phyloP scores from a whole-genome alignment of 805 yeast species.

The Candida yuanshanica region DNA sequence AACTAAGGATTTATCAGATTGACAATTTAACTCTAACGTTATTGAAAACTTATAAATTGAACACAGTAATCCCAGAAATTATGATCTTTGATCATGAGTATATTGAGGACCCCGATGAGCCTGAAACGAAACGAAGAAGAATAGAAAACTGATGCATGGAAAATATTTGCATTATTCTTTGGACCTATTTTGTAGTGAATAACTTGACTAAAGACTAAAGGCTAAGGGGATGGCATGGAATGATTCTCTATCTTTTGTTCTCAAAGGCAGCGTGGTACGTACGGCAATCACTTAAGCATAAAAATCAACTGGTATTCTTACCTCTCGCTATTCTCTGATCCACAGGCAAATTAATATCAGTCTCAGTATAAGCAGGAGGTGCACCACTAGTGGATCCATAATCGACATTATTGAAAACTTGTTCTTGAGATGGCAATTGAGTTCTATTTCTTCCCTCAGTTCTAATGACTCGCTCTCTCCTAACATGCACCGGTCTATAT shows the following conservation, averaged over 20 bases:
- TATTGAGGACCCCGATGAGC: neutral
- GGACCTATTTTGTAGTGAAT: no score
- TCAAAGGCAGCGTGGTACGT: no score
- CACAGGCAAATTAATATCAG: conserved; percentile 1
- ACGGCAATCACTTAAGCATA: no score
- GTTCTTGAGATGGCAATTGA: conserved; percentile 10
- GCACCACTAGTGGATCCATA: conserved; percentile 12
- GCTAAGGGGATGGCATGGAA: no score
- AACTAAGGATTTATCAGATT: neutral
- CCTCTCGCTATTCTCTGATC: neutral
- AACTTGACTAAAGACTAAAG: no score
- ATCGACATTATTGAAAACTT: conserved; percentile 1
- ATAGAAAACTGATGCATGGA: no score
- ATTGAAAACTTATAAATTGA: neutral
- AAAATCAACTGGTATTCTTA: no score
- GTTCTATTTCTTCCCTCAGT: neutral
- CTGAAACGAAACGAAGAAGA: neutral
- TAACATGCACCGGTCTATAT: conserved; percentile 1
- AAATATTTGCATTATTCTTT: no score
- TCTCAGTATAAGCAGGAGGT: conserved; percentile 8
- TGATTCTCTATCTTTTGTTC: no score
- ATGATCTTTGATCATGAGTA: neutral
- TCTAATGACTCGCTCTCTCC: conserved; percentile 7
- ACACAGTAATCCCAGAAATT: neutral
- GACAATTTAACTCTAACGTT: neutral